These are phyloP conservation scores for Paramarasmius palmivorus DNA, from an alignment of 1,284 basidiomycete genomes.

Conservation along the genomic window DNA sequence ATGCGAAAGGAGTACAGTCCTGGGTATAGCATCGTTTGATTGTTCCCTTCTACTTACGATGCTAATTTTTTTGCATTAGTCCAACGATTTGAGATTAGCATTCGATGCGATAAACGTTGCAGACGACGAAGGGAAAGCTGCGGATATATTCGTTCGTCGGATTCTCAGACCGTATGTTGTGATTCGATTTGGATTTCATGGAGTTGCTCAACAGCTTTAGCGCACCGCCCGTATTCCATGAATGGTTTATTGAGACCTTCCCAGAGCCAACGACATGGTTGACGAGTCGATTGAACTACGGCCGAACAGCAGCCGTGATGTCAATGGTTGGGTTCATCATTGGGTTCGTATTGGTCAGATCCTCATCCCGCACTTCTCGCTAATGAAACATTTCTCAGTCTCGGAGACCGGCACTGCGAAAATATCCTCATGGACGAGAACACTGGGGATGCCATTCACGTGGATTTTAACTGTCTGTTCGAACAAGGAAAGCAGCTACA, in stretches of 20 bases:
- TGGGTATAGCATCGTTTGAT: conserved; percentile 52
- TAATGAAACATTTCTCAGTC: conserved; percentile 42
- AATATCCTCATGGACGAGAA: conserved; percentile 93
- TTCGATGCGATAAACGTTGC: neutral
- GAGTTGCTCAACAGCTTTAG: conserved; percentile 35
- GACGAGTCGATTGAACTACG: conserved; percentile 83
- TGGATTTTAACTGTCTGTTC: conserved; percentile 98
- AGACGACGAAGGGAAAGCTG: neutral
- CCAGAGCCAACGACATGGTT: conserved; percentile 97
- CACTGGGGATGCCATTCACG: conserved; percentile 92
- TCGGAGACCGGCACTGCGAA: conserved; percentile 98
- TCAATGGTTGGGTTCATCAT: conserved; percentile 98
- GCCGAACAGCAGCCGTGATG: conserved; percentile 94
- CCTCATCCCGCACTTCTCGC: neutral
- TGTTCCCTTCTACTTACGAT: neutral
- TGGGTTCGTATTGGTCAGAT: conserved; percentile 60
- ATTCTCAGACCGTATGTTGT: conserved; percentile 59
- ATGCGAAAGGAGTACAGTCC: conserved; percentile 53
- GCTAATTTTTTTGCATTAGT: neutral
- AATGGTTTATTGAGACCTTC: conserved; percentile 97
- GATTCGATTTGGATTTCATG: neutral
- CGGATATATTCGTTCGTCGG: conserved; percentile 53
- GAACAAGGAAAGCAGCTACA: conserved; percentile 94
- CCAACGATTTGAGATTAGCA: neutral
- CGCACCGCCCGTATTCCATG: conserved; percentile 88